phyloP scores from a whole-genome alignment of 2,329 filamentous ascomycete genomes.

The Parascedosporium putredinis region DNA sequence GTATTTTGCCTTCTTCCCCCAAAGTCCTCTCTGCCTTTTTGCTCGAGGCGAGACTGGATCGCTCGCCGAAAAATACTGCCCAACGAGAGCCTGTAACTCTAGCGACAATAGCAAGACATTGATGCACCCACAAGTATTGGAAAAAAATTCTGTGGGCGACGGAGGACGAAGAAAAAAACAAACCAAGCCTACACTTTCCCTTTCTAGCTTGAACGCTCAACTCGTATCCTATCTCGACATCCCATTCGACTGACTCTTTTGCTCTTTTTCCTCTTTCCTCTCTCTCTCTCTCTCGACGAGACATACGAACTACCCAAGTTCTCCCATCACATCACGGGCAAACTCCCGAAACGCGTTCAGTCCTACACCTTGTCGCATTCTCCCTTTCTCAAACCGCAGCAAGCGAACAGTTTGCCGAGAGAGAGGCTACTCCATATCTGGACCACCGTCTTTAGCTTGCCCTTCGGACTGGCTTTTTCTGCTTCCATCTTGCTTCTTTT shows the following conservation, averaged over 20 bases:
- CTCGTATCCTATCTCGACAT: neutral
- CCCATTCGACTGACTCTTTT: neutral
- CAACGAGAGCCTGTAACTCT: slow-evolving; percentile 4
- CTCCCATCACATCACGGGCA: neutral
- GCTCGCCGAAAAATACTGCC: slow-evolving; percentile 3
- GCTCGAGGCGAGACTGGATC: too few relatives aligned
- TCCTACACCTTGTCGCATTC: neutral
- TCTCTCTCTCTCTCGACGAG: neutral
- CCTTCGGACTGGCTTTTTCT: neutral
- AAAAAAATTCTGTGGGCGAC: neutral
- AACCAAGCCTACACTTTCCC: neutral
- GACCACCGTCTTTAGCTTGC: neutral
- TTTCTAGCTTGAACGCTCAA: neutral
- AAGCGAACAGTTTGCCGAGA: slow-evolving; percentile 1
- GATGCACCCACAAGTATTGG: neutral
- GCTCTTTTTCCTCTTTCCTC: neutral
- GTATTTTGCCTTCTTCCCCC: too few relatives aligned
- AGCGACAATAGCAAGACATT: neutral
- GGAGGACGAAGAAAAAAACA: neutral
- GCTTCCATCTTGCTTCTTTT: neutral
- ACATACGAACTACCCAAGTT: neutral
- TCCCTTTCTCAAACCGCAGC: neutral
- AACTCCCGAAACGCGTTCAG: neutral
- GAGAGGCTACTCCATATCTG: neutral
- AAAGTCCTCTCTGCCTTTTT: too few relatives aligned